These are phyloP conservation scores for Atkinsonella texensis DNA, from an alignment of 2,329 filamentous ascomycete genomes.

Conservation along the genomic window DNA sequence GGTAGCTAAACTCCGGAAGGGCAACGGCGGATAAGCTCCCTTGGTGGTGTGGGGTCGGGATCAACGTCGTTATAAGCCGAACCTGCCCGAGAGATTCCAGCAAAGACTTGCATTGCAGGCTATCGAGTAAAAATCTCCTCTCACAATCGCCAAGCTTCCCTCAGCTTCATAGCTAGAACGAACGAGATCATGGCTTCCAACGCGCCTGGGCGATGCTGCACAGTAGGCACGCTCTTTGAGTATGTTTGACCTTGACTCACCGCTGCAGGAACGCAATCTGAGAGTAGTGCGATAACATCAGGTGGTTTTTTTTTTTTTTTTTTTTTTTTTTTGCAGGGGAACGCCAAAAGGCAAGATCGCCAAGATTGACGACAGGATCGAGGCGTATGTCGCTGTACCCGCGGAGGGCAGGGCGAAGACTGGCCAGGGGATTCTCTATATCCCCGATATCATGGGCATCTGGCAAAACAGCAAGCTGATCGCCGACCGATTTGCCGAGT, in stretches of 20 bases:
- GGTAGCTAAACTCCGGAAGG: no score
- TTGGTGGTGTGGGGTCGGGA: not conserved
- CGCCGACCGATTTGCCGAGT: constrained; percentile 27
- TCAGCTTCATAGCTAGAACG: not conserved
- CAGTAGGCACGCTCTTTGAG: constrained; percentile 39
- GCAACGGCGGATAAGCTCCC: not conserved
- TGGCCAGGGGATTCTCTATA: constrained; percentile 21
- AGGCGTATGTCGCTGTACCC: constrained; percentile 40
- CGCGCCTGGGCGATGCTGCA: constrained; percentile 40
- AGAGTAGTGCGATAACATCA: no score
- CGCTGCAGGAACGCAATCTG: not conserved
- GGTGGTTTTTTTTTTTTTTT: no score
- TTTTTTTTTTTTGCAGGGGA: constrained; percentile 27
- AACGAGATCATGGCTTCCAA: constrained; percentile 36
- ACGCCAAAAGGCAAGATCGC: constrained; percentile 32
- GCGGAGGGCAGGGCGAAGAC: constrained; percentile 15
- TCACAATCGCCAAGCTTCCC: no score
- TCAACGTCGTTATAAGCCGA: not conserved
- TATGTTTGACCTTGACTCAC: constrained; percentile 20
- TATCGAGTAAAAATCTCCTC: not conserved
- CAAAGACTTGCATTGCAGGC: no score
- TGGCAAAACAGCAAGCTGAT: constrained; percentile 28
- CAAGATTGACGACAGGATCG: constrained; percentile 29
- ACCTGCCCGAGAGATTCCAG: no score
- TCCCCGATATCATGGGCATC: constrained; percentile 27